Evolutionary conservation across 305 asterid species (phyloP).

Genomic region (Fraxinus paxiana): DNA sequence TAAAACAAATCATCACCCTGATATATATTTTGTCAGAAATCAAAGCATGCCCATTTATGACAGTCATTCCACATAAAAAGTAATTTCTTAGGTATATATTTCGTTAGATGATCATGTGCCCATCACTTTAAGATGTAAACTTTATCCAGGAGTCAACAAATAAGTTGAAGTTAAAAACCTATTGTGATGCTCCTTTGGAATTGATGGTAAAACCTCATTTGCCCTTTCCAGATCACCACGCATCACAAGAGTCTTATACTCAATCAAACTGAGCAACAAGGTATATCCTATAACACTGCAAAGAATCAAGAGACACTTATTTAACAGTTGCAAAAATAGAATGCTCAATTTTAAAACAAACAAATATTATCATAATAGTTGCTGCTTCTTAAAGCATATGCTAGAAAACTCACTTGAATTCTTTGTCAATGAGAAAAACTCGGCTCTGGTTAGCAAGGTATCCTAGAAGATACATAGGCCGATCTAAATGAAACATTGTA

Average conservation of each 20-base stretch:
- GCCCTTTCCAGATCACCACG: conserved; percentile 96
- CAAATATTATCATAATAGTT: neutral
- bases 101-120: neutral
- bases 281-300: conserved; percentile 87
- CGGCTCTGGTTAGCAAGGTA: conserved; percentile 92
- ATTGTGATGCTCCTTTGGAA: conserved; percentile 90
- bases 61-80: neutral
- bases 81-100: neutral
- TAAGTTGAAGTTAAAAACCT: conserved; percentile 41
- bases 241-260: conserved; percentile 96
- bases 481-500: conserved; percentile 95
- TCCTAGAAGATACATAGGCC: conserved; percentile 97
- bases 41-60: neutral
- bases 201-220: conserved; percentile 73
- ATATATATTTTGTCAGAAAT: neutral
- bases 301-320: conserved; percentile 14
- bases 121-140: neutral
- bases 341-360: conserved; percentile 4
- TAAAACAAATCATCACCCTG: neutral
- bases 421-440: conserved; percentile 89
- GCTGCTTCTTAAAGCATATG: conserved; percentile 8
- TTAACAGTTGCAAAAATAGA: conserved; percentile 4
- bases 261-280: conserved; percentile 84
- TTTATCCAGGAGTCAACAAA: neutral
- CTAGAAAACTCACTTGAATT: conserved; percentile 74